These are phyloP conservation scores for Apiotrichum mycotoxinovorans DNA, from an alignment of 1,284 basidiomycete species.

Conservation along the genomic window DNA sequence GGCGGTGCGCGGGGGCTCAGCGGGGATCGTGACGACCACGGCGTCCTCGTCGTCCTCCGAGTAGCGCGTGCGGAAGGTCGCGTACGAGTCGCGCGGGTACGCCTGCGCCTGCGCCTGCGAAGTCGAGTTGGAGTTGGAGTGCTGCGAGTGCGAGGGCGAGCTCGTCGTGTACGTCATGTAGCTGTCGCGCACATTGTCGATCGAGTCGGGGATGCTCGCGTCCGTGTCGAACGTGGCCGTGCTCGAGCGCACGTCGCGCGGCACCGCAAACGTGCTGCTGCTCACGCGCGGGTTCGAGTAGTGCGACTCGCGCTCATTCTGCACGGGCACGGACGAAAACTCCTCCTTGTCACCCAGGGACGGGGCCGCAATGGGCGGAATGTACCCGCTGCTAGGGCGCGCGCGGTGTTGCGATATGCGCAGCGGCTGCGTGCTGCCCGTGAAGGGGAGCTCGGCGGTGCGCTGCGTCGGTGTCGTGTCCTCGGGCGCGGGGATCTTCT, in stretches of 20 bases:
- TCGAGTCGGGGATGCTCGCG: neutral
- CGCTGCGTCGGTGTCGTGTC: neutral
- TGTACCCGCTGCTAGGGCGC: neutral
- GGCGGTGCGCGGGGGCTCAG: neutral
- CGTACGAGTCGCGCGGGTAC: neutral
- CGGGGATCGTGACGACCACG: conserved; percentile 9
- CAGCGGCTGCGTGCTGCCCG: neutral
- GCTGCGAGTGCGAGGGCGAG: too few species aligned
- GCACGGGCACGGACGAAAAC: neutral
- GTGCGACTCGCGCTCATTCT: neutral
- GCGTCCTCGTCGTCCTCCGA: neutral
- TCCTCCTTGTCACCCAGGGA: neutral
- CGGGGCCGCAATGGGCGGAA: neutral
- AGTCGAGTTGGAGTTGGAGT: too few species aligned
- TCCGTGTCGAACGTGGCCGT: neutral
- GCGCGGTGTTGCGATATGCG: neutral
- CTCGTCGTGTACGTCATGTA: neutral
- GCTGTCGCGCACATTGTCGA: neutral
- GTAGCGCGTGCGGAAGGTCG: neutral
- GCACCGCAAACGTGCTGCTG: neutral
- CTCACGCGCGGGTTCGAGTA: neutral
- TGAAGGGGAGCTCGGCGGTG: neutral
- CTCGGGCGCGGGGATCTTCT: neutral
- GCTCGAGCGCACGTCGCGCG: neutral
- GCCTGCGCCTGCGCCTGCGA: neutral